These are phyloP conservation scores for Pythium biforme DNA, from an alignment of 352 stramenopile genomes.

Conservation along the genomic window DNA sequence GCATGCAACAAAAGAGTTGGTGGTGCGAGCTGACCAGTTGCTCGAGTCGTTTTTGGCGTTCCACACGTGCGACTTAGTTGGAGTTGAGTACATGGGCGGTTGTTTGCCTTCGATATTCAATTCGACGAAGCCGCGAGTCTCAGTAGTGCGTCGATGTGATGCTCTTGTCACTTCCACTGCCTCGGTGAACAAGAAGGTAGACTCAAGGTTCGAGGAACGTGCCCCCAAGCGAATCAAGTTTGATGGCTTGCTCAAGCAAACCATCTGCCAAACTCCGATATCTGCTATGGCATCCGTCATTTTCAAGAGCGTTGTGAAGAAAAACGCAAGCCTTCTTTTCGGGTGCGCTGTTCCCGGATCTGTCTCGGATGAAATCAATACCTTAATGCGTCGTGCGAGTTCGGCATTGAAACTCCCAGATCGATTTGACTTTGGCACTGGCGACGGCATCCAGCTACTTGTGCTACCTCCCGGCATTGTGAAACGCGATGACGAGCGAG, in stretches of 20 bases:
- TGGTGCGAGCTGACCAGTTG: not conserved
- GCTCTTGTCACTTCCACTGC: not conserved
- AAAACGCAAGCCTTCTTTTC: constrained; percentile 15
- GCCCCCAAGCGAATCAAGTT: constrained; percentile 6
- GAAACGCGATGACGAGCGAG: not conserved
- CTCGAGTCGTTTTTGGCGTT: not conserved
- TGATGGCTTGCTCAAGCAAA: constrained; percentile 3
- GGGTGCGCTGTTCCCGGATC: not conserved
- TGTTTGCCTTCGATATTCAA: not conserved
- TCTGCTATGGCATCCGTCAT: not conserved
- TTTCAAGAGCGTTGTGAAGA: constrained; percentile 18
- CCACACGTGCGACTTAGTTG: not conserved
- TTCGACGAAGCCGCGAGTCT: not conserved
- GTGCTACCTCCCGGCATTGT: constrained; percentile 5
- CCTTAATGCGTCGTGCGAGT: not conserved
- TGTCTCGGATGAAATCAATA: constrained; percentile 7
- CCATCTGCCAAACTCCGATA: not conserved
- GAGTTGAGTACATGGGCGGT: not conserved
- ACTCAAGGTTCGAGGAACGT: not conserved
- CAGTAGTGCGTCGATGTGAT: not conserved
- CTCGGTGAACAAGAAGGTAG: not conserved
- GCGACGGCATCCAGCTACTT: constrained; percentile 3
- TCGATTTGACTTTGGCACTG: not conserved
- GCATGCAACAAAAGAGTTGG: not conserved
- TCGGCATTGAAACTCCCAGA: not conserved